Percentiles rank a stretch among this genome's conserved stretches.
phyloP scores from a whole-genome alignment of 2,329 filamentous ascomycete species.

The Cryphonectria parasitica region DNA sequence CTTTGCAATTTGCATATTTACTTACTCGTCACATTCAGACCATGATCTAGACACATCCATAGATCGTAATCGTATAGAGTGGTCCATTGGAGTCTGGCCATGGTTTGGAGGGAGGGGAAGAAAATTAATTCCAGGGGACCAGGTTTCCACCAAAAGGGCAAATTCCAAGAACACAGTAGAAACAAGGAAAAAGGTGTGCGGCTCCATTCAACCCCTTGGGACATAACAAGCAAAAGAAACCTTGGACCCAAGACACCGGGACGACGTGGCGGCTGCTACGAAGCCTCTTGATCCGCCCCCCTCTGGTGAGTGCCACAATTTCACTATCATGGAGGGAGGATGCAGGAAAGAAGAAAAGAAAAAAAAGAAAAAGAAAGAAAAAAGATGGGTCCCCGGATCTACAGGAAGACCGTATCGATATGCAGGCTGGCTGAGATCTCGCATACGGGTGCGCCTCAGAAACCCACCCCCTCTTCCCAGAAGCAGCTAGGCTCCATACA shows the following conservation, averaged over 20 bases:
- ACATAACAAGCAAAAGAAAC: background rate
- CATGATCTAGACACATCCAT: too few species aligned
- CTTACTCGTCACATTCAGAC: background rate
- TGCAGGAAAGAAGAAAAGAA: too few species aligned
- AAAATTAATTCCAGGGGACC: too few species aligned
- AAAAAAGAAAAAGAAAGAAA: background rate
- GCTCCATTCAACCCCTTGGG: background rate
- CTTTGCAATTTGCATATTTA: background rate
- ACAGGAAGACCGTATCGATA: slow-evolving; percentile 5
- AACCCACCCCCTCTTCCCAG: background rate
- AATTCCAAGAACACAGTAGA: background rate
- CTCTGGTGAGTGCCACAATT: background rate
- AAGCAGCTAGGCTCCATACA: slow-evolving; percentile 20
- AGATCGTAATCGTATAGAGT: background rate
- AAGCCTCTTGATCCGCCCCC: slow-evolving; percentile 15
- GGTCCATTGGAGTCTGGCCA: background rate
- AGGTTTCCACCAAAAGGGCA: too few species aligned
- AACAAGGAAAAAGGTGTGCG: background rate
- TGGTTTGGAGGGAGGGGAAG: too few species aligned
- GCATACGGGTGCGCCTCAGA: background rate
- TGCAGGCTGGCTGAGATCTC: slow-evolving; percentile 27
- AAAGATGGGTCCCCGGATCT: background rate
- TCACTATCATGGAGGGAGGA: background rate
- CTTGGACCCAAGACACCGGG: slow-evolving; percentile 17
- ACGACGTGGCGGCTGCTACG: slow-evolving; percentile 7